These are phyloP conservation scores for Diutina siamensis DNA, from an alignment of 1,139 yeast genomes.

Conservation along the genomic window DNA sequence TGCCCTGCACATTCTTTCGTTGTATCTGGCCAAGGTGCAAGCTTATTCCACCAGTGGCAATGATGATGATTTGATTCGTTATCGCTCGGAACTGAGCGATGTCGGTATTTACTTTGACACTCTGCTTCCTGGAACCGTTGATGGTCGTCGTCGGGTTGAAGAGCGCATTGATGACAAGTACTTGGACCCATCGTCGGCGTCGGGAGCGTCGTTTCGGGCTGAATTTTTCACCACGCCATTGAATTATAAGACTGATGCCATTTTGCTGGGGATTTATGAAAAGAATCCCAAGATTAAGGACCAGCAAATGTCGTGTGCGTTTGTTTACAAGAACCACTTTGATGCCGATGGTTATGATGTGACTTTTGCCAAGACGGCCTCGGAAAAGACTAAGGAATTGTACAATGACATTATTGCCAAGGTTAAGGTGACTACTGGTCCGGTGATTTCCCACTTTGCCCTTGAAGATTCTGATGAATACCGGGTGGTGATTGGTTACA, in stretches of 20 bases:
- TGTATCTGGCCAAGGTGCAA: conserved; percentile 87
- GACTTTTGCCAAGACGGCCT: conserved; percentile 69
- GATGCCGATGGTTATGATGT: conserved; percentile 41
- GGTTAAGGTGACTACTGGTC: conserved; percentile 75
- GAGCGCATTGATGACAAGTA: conserved; percentile 71
- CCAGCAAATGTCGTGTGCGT: conserved; percentile 66
- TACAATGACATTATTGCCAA: conserved; percentile 64
- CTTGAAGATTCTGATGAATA: conserved; percentile 70
- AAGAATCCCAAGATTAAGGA: conserved; percentile 16
- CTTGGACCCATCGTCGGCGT: conserved; percentile 45
- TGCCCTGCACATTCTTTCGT: conserved; percentile 73
- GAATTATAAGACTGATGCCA: conserved; percentile 35
- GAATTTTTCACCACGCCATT: conserved; percentile 75
- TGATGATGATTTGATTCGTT: conserved; percentile 48
- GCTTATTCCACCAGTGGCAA: conserved; percentile 38
- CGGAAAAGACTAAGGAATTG: conserved; percentile 65
- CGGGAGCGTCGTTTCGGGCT: conserved; percentile 47
- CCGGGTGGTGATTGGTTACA: conserved; percentile 81
- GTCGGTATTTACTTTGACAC: conserved; percentile 92
- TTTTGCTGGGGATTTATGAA: conserved; percentile 30
- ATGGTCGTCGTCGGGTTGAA: conserved; percentile 32
- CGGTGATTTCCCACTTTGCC: conserved; percentile 82
- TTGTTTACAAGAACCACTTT: conserved; percentile 74
- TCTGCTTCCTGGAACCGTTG: conserved; percentile 20
- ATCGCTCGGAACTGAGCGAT: conserved; percentile 65